These are phyloP conservation scores for Euclidium syriacum DNA, from an alignment of 345 rosid genomes.

Conservation along the genomic window DNA sequence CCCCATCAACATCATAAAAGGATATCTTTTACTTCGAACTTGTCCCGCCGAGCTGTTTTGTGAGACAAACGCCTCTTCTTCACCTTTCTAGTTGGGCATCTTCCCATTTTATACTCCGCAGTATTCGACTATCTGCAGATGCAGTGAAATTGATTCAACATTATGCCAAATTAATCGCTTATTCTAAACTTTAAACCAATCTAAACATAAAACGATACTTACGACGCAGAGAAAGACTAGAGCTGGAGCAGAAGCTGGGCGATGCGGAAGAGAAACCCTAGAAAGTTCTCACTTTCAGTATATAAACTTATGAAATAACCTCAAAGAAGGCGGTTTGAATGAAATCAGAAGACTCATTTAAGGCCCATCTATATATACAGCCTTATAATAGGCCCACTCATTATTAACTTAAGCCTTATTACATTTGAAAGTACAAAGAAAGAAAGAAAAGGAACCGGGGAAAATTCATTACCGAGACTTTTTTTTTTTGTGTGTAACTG, in stretches of 20 bases:
- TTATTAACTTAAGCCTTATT: background rate
- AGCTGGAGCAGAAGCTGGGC: background rate
- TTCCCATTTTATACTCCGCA: slow-evolving; percentile 42
- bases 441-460: no score
- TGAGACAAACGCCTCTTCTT: slow-evolving; percentile 94
- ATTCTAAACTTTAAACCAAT: background rate
- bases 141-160: background rate
- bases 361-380: background rate
- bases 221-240: slow-evolving; percentile 12
- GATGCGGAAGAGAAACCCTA: slow-evolving; percentile 25
- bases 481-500: no score
- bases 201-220: background rate
- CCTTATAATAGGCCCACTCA: background rate
- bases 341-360: background rate
- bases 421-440: background rate
- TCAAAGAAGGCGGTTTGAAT: background rate
- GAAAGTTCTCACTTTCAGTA: background rate
- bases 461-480: no score
- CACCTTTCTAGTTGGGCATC: slow-evolving; percentile 77
- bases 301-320: slow-evolving; percentile 3
- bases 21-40: slow-evolving; percentile 82
- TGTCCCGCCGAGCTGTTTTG: slow-evolving; percentile 80
- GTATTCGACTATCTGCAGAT: background rate
- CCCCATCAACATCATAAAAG: slow-evolving; percentile 25
- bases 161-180: background rate